phyloP scores from a whole-genome alignment of 176 grass and related monocot species.

The Avena eriantha region DNA sequence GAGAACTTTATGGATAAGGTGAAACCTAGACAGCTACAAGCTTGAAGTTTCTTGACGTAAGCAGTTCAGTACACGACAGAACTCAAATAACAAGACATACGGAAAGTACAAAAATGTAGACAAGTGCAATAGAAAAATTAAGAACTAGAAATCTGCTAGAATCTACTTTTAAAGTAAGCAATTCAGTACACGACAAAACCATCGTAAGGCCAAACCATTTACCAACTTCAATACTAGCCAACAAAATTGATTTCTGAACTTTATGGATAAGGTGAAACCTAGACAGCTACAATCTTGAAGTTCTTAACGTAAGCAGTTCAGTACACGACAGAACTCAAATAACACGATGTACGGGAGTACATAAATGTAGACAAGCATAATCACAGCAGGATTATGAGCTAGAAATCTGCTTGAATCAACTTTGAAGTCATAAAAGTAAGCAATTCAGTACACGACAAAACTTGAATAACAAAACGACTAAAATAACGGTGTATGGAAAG shows the following conservation, averaged over 20 bases:
- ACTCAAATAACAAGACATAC: neutral
- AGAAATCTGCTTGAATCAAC: neutral
- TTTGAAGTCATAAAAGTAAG: conserved; percentile 13
- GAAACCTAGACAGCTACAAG: conserved; percentile 11
- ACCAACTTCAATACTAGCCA: neutral
- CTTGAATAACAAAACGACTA: neutral
- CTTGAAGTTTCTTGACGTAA: conserved; percentile 13
- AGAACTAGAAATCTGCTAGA: neutral
- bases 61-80: conserved; percentile 17
- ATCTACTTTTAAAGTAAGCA: conserved; percentile 1
- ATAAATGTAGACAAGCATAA: conserved; percentile 3
- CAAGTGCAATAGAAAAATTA: neutral
- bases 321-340: conserved; percentile 17
- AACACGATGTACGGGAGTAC: neutral
- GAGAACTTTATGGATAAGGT: neutral
- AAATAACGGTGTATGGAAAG: neutral
- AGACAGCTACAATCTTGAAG: conserved; percentile 2
- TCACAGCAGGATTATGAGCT: neutral
- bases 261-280: conserved; percentile 11
- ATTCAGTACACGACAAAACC: conserved; percentile 17
- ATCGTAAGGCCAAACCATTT: neutral
- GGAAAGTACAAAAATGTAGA: neutral
- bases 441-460: conserved; percentile 18
- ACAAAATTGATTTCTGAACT: neutral
- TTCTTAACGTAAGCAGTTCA: conserved; percentile 8